phyloP scores from a whole-genome alignment of 495 filamentous ascomycete species.

The Glarea lozoyensis region DNA sequence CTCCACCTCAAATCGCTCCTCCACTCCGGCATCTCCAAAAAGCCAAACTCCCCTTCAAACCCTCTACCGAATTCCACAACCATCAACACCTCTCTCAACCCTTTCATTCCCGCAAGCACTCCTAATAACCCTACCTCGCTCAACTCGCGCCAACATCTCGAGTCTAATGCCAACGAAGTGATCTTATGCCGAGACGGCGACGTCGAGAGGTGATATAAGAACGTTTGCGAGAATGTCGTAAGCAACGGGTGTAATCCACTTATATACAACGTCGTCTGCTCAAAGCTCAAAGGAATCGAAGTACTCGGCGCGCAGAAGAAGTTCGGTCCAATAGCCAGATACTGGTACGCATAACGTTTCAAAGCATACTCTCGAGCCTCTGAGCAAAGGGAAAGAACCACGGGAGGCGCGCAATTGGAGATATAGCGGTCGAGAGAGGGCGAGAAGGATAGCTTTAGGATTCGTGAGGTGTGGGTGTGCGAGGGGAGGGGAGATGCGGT shows the following conservation, averaged over 20 bases:
- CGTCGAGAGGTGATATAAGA: slow-evolving; percentile 12
- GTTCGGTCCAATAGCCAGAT: slow-evolving; percentile 2
- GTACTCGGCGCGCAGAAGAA: neutral
- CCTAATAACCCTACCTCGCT: slow-evolving; percentile 16
- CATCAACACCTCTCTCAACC: slow-evolving; percentile 9
- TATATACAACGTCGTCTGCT: slow-evolving; percentile 12
- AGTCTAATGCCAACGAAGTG: slow-evolving; percentile 9
- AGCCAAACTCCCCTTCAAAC: slow-evolving; percentile 8
- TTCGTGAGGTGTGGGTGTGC: no score
- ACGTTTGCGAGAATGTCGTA: neutral
- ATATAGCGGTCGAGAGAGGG: slow-evolving; percentile 9
- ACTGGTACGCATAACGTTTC: neutral
- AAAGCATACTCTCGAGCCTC: slow-evolving; percentile 10
- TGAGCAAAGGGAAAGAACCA: slow-evolving; percentile 9
- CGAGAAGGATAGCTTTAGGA: slow-evolving; percentile 17
- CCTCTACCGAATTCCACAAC: slow-evolving; percentile 17
- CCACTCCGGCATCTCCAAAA: slow-evolving; percentile 14
- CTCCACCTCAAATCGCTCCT: slow-evolving; percentile 14
- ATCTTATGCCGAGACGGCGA: slow-evolving; percentile 11
- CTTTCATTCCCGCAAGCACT: slow-evolving; percentile 10
- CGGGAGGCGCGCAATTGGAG: slow-evolving; percentile 11
- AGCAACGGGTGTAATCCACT: slow-evolving; percentile 4
- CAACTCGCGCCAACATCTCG: slow-evolving; percentile 11
- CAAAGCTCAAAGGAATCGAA: slow-evolving; percentile 10
- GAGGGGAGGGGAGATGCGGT: neutral